A percentile compares a stretch with the other conserved stretches of the same genome.
Evolutionary conservation across 2,329 filamentous ascomycete species (phyloP).

Genomic region (Diaporthe aspalathi): DNA sequence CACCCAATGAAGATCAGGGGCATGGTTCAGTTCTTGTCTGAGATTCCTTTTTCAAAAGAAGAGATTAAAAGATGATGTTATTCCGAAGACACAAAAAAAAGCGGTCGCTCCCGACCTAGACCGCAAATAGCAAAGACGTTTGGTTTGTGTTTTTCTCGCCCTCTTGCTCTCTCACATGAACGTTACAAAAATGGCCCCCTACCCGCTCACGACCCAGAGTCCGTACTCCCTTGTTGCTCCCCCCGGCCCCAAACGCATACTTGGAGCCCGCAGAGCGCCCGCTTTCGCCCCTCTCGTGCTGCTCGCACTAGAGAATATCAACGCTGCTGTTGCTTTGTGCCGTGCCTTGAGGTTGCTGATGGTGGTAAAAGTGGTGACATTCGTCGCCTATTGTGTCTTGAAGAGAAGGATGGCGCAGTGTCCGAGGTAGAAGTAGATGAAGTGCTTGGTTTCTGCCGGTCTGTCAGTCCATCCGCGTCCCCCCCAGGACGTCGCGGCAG

Average conservation of each 20-base stretch:
- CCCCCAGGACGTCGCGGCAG: background rate
- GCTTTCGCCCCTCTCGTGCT: background rate
- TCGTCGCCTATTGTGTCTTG: conserved; percentile 85
- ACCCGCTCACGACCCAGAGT: conserved; percentile 1
- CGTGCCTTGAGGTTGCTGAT: background rate
- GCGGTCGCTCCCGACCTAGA: conserved; percentile 30
- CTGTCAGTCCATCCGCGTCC: conserved; percentile 26
- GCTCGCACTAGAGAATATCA: conserved; percentile 19
- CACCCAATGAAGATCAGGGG: background rate
- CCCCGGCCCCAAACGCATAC: background rate
- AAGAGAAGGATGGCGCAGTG: conserved; percentile 98
- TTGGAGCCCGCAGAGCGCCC: conserved; percentile 7
- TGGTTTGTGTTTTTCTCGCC: background rate
- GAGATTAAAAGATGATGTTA: conserved; percentile 27
- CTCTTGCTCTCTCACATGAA: conserved; percentile 4
- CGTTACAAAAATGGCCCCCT: conserved; percentile 9
- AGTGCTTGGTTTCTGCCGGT: conserved; percentile 92
- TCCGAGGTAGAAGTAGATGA: conserved; percentile 99
- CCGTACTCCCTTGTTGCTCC: conserved; percentile 3
- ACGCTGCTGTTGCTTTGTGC: conserved; percentile 5
- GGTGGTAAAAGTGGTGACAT: background rate
- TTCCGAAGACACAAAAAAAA: background rate
- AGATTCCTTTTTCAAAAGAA: background rate
- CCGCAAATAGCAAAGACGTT: conserved; percentile 26
- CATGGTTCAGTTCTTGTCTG: background rate